A percentile compares a stretch with the other conserved stretches of the same genome.
Conservation (phyloP, 352 stramenopile species). For the Pythium phragmitis region DNA sequence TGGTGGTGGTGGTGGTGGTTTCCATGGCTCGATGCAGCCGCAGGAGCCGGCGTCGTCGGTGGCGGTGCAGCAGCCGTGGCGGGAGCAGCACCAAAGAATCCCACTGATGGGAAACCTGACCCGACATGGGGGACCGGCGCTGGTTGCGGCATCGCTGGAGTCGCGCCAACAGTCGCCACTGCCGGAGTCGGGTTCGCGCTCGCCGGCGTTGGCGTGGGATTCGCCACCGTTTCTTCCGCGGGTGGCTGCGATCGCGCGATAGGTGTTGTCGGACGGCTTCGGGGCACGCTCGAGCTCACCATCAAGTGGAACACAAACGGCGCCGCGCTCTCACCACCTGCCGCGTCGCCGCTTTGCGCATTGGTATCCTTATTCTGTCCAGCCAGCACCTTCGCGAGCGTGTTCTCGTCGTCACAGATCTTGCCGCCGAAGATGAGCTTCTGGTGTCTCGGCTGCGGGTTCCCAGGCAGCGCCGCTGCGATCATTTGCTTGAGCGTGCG, state of each 20-base stretch:
- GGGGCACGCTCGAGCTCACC: conserved; percentile 36
- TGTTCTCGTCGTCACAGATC: conserved; percentile 68
- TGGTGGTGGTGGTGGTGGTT: conserved; percentile 50
- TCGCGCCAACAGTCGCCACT: conserved; percentile 9
- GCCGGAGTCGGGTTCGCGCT: background rate
- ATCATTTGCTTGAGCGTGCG: conserved; percentile 64
- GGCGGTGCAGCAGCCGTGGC: conserved; percentile 21
- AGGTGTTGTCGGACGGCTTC: conserved; percentile 26
- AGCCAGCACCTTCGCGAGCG: conserved; percentile 43
- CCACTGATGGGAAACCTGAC: conserved; percentile 20
- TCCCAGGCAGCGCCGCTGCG: conserved; percentile 41
- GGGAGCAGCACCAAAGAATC: conserved; percentile 16
- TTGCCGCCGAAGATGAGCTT: conserved; percentile 89
- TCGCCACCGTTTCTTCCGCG: background rate
- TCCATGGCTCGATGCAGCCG: conserved; percentile 19
- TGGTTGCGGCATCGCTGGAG: background rate
- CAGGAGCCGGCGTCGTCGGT: background rate
- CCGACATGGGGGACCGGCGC: conserved; percentile 2
- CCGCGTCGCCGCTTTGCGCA: conserved; percentile 1
- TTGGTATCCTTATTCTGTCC: conserved; percentile 17
- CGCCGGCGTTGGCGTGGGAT: conserved; percentile 8
- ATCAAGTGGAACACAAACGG: conserved; percentile 78
- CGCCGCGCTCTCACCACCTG: conserved; percentile 28
- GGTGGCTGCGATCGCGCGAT: conserved; percentile 4
- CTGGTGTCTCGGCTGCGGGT: conserved; percentile 50